phyloP scores from a whole-genome alignment of 1,139 yeast genomes.

The Pichia sp. region DNA sequence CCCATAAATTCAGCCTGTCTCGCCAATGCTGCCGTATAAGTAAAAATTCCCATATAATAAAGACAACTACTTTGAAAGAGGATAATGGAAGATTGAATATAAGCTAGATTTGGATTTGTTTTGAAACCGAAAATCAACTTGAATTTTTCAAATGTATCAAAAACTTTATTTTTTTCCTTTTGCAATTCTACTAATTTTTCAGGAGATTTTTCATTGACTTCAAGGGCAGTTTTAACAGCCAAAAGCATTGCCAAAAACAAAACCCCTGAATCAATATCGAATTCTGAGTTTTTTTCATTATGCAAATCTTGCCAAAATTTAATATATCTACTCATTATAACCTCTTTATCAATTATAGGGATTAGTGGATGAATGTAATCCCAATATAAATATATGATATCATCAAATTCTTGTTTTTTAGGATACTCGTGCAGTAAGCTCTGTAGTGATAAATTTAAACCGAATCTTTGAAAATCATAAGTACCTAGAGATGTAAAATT shows the following conservation, averaged over 20 bases:
- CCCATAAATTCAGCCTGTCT: slow-evolving; percentile 19
- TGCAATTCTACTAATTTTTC: slow-evolving; percentile 1
- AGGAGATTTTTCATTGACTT: slow-evolving; percentile 7
- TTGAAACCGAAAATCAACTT: slow-evolving; percentile 11
- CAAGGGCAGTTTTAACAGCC: slow-evolving; percentile 12
- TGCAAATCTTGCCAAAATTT: slow-evolving; percentile 13
- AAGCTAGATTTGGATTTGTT: slow-evolving; percentile 13
- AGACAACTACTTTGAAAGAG: slow-evolving; percentile 13
- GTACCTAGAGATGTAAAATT: slow-evolving; percentile 8
- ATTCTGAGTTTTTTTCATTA: slow-evolving; percentile 2
- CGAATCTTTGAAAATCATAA: slow-evolving; percentile 11
- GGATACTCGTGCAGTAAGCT: slow-evolving; percentile 12
- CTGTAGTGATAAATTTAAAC: neutral
- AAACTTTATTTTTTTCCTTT: slow-evolving; percentile 3
- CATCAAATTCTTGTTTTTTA: slow-evolving; percentile 13
- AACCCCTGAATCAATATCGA: slow-evolving; percentile 15
- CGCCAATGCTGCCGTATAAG: slow-evolving; percentile 14
- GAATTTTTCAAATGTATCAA: slow-evolving; percentile 13
- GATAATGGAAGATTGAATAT: slow-evolving; percentile 15
- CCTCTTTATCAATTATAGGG: slow-evolving; percentile 14
- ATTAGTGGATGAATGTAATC: slow-evolving; percentile 15
- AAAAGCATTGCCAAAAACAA: slow-evolving; percentile 16
- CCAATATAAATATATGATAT: slow-evolving; percentile 14
- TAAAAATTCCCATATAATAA: slow-evolving; percentile 14
- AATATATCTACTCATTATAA: slow-evolving; percentile 5